phyloP scores from a whole-genome alignment of 2,329 filamentous ascomycete species.

The Bisporella sp. region DNA sequence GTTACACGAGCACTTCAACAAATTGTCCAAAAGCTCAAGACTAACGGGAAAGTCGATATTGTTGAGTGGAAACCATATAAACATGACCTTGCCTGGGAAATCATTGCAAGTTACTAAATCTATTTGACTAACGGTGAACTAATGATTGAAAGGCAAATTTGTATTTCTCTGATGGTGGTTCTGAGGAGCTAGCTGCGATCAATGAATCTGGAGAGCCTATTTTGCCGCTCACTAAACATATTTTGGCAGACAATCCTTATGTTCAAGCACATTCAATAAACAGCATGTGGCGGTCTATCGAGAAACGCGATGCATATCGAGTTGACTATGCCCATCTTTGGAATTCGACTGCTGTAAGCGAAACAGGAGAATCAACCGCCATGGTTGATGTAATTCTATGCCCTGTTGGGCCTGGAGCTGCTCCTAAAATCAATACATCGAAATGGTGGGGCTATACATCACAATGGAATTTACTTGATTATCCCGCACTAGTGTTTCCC shows the following conservation, averaged over 20 bases:
- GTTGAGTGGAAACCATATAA: slow-evolving; percentile 48
- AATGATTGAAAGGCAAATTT: slow-evolving; percentile 15
- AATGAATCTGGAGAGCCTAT: slow-evolving; percentile 49
- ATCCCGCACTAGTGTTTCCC: slow-evolving; percentile 56
- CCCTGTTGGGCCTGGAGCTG: slow-evolving; percentile 47
- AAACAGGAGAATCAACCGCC: slow-evolving; percentile 16
- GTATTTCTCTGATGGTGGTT: slow-evolving; percentile 55
- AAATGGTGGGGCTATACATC: slow-evolving; percentile 58
- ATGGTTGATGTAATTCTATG: slow-evolving; percentile 55
- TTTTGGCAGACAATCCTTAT: slow-evolving; percentile 45
- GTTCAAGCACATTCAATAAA: slow-evolving; percentile 33
- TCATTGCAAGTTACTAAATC: slow-evolving; percentile 32
- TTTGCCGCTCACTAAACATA: slow-evolving; percentile 50
- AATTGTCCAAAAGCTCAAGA: slow-evolving; percentile 42
- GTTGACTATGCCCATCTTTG: slow-evolving; percentile 11
- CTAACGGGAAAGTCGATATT: slow-evolving; percentile 40
- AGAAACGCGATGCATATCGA: slow-evolving; percentile 31
- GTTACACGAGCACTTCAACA: slow-evolving; percentile 48
- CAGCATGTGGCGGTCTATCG: slow-evolving; percentile 35
- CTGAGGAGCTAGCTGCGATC: slow-evolving; percentile 43
- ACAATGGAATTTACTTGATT: slow-evolving; percentile 65
- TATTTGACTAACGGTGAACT: too few species aligned
- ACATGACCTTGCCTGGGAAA: slow-evolving; percentile 42
- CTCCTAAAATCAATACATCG: slow-evolving; percentile 42
- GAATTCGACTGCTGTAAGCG: slow-evolving; percentile 25